Evolutionary conservation across 805 yeast species (phyloP), one percentile per base, ranked within the genome.

Genomic region (Lipomyces lipofer): DNA sequence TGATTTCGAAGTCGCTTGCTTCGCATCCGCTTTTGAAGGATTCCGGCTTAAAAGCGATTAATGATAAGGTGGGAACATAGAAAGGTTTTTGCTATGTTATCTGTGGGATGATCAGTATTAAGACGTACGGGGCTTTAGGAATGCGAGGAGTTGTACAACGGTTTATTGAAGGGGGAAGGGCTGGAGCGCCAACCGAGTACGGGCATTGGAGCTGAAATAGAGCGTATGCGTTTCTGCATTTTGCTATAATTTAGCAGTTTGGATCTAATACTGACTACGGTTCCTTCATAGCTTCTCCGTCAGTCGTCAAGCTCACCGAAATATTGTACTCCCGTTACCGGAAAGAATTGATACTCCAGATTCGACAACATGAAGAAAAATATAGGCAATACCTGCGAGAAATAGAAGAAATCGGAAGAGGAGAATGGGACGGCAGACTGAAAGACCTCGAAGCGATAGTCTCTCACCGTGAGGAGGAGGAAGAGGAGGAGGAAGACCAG

Each of bases 331-430:
- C 47, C 1, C 56, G 59, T 8, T 60, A 55, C 33, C 56, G 64
- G 27, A 35, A 43, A 19, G 49, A 52, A 43, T 52, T 63, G 5
- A 39, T 58, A 8, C 47, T 43, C 13, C 64, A 66, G 48, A 63
- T 69, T 39, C 58, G 58, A 33, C 60, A 63, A 33, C 71, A 62
- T 12, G 80, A 77, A 56, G 57, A 60, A 30, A 67, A 64, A 13
- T 75, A 72, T 63, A 68, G 68, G 38, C 63, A 51, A 17, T 71
- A 69, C 42, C 67, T 69, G 43, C 60, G 62, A 10, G 79, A 76
- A 52, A 75, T 77, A 6, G 73, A 71, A 24, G 63, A 67, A 59
- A 74, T 77, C 13, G 77, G 74, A 47, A 65, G 66, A 33, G 79
- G 79, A 1, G 69, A 69, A 48, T 65, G 75, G 59, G 76, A 75